Percentiles rank a stretch among this genome's conserved stretches.
Evolutionary conservation across 2,329 filamentous ascomycete genomes (phyloP).

Genomic region (Trichothecium sympodiale): DNA sequence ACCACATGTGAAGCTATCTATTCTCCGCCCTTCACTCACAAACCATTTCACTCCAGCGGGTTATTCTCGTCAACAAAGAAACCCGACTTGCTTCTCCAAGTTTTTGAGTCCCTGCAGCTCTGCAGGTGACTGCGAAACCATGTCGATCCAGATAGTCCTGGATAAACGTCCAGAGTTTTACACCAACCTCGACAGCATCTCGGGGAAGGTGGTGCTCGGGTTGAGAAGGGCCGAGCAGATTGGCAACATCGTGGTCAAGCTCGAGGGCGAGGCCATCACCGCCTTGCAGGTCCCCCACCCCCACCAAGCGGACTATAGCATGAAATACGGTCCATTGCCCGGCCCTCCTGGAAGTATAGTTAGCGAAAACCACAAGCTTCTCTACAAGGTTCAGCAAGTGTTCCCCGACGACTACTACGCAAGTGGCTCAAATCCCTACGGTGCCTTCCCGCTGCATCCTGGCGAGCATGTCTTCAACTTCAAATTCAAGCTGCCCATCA

Average conservation of each 20-base stretch:
- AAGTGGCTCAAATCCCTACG: slow-evolving; percentile 27
- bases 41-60: no score
- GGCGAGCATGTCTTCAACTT: slow-evolving; percentile 71
- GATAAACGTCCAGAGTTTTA: slow-evolving; percentile 60
- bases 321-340: slow-evolving; percentile 13
- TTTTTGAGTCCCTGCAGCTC: no score
- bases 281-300: slow-evolving; percentile 42
- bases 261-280: slow-evolving; percentile 69
- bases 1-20: no score
- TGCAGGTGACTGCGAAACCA: slow-evolving; percentile 19
- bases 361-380: slow-evolving; percentile 57
- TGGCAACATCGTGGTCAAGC: slow-evolving; percentile 66
- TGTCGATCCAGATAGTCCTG: slow-evolving; percentile 58
- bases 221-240: slow-evolving; percentile 59
- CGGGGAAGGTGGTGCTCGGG: slow-evolving; percentile 45
- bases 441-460: slow-evolving; percentile 48
- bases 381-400: slow-evolving; percentile 65
- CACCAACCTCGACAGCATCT: slow-evolving; percentile 68
- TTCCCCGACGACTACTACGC: slow-evolving; percentile 49
- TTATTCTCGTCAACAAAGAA: no score
- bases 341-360: slow-evolving; percentile 30
- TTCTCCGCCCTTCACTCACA: no score
- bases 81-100: no score
- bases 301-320: slow-evolving; percentile 26
- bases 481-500: slow-evolving; percentile 66